Percentiles rank a stretch among this genome's conserved stretches.
phyloP scores from a whole-genome alignment of 768 basidiomycete species.

The Suillus discolor region DNA sequence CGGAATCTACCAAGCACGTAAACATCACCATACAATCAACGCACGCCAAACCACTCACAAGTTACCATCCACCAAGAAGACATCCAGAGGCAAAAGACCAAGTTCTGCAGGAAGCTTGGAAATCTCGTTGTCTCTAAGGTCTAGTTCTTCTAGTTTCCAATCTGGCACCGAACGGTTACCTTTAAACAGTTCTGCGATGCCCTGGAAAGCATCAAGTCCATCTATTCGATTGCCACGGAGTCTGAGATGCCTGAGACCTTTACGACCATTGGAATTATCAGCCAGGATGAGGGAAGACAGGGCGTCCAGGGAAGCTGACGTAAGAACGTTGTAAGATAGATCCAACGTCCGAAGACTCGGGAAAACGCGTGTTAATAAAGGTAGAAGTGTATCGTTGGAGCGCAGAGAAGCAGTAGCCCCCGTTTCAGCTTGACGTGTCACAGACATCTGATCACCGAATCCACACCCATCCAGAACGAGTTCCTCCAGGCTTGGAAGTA shows the following conservation, averaged over 20 bases:
- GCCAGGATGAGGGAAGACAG: conserved; percentile 56
- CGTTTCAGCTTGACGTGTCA: conserved; percentile 39
- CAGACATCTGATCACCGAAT: conserved; percentile 58
- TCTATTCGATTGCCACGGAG: conserved; percentile 70
- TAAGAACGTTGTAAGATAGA: conserved; percentile 74
- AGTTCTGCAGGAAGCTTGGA: conserved; percentile 67
- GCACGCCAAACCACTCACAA: conserved; percentile 48
- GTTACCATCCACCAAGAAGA: conserved; percentile 85
- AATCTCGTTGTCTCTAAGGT: conserved; percentile 82
- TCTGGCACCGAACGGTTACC: conserved; percentile 60
- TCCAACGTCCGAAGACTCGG: conserved; percentile 71
- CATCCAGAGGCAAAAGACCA: conserved; percentile 76
- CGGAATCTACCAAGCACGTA: conserved; percentile 60
- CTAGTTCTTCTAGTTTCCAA: conserved; percentile 83
- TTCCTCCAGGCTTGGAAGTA: conserved; percentile 73
- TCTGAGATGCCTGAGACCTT: conserved; percentile 56
- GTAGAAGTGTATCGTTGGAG: conserved; percentile 55
- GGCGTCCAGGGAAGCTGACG: conserved; percentile 52
- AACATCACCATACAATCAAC: background rate
- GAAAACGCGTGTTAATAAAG: conserved; percentile 65
- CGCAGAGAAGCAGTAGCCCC: conserved; percentile 42
- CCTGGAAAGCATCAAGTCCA: conserved; percentile 62
- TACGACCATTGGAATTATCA: conserved; percentile 2
- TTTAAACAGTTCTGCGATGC: conserved; percentile 64
- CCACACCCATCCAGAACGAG: conserved; percentile 75